These are phyloP conservation scores for Cercospora berteroae DNA, from an alignment of 2,329 filamentous ascomycete species.

Conservation along the genomic window DNA sequence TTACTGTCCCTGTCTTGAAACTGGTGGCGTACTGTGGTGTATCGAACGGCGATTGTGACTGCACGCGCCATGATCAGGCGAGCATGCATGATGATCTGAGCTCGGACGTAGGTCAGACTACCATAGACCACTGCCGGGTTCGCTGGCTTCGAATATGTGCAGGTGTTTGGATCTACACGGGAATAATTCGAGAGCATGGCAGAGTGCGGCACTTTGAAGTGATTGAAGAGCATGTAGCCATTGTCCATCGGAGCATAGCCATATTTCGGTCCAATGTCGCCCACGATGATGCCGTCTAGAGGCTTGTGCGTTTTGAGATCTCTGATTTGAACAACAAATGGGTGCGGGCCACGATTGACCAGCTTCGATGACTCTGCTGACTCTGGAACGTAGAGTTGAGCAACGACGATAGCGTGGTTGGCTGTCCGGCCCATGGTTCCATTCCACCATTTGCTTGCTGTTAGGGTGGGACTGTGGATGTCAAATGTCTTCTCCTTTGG, in stretches of 20 bases:
- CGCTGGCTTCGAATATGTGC: conserved; percentile 47
- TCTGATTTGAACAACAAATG: conserved; percentile 54
- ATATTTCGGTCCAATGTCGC: conserved; percentile 58
- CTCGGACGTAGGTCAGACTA: conserved; percentile 50
- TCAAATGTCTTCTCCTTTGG: conserved; percentile 47
- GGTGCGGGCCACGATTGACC: conserved; percentile 51
- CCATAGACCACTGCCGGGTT: conserved; percentile 53
- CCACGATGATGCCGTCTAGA: conserved; percentile 50
- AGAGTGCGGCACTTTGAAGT: conserved; percentile 48
- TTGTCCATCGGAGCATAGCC: conserved; percentile 55
- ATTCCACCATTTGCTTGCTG: conserved; percentile 57
- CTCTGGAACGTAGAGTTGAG: conserved; percentile 50
- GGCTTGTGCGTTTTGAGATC: conserved; percentile 50
- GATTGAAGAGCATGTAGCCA: conserved; percentile 54
- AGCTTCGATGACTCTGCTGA: conserved; percentile 34
- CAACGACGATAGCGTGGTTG: conserved; percentile 56
- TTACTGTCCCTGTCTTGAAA: conserved; percentile 51
- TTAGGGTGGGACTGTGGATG: conserved; percentile 53
- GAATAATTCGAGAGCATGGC: conserved; percentile 53
- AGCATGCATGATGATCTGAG: conserved; percentile 51
- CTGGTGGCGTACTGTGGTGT: conserved; percentile 50
- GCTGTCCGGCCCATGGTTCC: conserved; percentile 54
- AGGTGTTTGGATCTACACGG: conserved; percentile 47
- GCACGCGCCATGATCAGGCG: conserved; percentile 53
- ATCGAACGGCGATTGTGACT: conserved; percentile 54